These are phyloP conservation scores for Thielaviopsis punctulata DNA, from an alignment of 2,329 filamentous ascomycete genomes.

Conservation along the genomic window DNA sequence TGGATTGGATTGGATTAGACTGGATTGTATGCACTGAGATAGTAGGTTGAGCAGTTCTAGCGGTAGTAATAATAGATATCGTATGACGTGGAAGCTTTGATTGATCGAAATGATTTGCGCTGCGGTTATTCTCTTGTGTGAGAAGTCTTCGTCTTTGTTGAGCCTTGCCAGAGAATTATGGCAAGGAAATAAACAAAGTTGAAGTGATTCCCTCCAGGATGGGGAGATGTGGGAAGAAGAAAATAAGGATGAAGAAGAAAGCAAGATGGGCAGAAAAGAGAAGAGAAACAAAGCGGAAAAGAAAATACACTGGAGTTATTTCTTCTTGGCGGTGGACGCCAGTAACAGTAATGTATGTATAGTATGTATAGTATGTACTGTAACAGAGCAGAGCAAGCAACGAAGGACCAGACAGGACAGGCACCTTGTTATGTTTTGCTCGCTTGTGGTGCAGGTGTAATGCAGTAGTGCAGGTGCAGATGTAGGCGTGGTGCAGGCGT, in stretches of 20 bases:
- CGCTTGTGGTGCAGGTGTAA: neutral
- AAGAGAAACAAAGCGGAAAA: neutral
- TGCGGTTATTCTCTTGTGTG: neutral
- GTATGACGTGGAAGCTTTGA: constrained; percentile 10
- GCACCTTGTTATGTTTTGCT: too few relatives aligned
- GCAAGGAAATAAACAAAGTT: neutral
- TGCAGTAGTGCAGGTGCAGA: too few relatives aligned
- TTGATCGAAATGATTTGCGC: neutral
- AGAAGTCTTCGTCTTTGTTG: neutral
- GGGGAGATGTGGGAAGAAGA: neutral
- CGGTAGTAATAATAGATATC: too few relatives aligned
- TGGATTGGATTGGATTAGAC: too few relatives aligned
- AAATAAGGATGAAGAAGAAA: constrained; percentile 1
- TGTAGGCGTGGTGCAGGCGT: neutral
- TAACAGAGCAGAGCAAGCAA: too few relatives aligned
- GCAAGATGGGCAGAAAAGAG: constrained; percentile 3
- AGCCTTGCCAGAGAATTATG: neutral
- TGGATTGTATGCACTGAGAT: too few relatives aligned
- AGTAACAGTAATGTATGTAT: too few relatives aligned
- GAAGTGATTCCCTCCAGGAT: neutral
- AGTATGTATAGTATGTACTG: neutral
- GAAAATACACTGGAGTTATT: neutral
- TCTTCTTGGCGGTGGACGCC: neutral
- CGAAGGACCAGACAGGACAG: too few relatives aligned
- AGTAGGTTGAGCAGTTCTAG: neutral